These are phyloP conservation scores for Pistacia integerrima DNA, from an alignment of 345 rosid genomes.

Conservation along the genomic window DNA sequence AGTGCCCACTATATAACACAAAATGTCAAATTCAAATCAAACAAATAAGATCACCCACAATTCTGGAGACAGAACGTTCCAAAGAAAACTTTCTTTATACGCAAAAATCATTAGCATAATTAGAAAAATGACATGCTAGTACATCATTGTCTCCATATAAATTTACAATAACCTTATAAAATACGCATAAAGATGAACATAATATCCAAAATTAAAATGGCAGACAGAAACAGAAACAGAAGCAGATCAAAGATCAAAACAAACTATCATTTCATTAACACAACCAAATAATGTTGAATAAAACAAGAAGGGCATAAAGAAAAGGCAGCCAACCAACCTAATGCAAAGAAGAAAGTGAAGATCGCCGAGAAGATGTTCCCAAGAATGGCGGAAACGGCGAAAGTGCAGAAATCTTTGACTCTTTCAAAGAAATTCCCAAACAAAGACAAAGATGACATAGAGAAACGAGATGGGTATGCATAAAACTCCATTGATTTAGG, in stretches of 20 bases:
- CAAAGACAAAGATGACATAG: conserved; percentile 38
- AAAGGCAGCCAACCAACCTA: conserved; percentile 68
- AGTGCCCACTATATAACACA: conserved; percentile 73
- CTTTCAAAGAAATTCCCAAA: conserved; percentile 58
- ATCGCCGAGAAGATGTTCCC: conserved; percentile 90
- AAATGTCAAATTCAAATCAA: conserved; percentile 8
- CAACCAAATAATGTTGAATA: not conserved
- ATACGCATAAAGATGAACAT: too few species aligned
- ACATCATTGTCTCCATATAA: not conserved
- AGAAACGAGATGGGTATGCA: conserved; percentile 57
- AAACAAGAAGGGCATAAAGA: not conserved
- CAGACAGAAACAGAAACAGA: not conserved
- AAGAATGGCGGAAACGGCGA: conserved; percentile 72
- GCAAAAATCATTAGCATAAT: conserved; percentile 6
- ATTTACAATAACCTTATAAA: too few species aligned
- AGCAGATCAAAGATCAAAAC: not conserved
- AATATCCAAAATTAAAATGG: not conserved
- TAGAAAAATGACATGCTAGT: not conserved
- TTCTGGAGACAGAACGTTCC: conserved; percentile 8
- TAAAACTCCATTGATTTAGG: conserved; percentile 59
- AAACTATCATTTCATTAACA: not conserved
- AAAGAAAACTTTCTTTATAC: not conserved
- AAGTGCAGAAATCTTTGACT: conserved; percentile 60
- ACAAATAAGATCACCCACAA: not conserved
- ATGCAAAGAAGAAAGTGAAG: conserved; percentile 95